A percentile compares a stretch with the other conserved stretches of the same genome.
phyloP scores from a whole-genome alignment of 2,329 filamentous ascomycete species.

The Pezicula carpinea region DNA sequence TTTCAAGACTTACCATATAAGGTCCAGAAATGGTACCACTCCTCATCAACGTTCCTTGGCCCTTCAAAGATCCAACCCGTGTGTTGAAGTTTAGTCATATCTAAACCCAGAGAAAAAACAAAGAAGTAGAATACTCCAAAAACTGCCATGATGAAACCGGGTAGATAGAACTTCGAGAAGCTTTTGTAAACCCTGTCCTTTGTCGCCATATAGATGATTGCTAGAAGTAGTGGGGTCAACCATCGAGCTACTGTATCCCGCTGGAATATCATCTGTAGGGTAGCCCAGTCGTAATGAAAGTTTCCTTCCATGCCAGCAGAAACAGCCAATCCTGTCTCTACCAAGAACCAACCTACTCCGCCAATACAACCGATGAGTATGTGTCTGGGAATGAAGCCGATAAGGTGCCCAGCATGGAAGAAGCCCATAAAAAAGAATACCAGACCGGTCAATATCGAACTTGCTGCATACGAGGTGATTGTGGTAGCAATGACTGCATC shows the following conservation, averaged over 20 bases:
- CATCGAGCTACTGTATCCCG: constrained; percentile 76
- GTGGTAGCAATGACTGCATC: constrained; percentile 90
- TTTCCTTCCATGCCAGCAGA: constrained; percentile 83
- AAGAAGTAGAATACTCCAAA: constrained; percentile 75
- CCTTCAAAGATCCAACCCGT: constrained; percentile 89
- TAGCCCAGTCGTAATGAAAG: constrained; percentile 74
- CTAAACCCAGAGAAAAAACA: constrained; percentile 65
- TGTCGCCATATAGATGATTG: constrained; percentile 70
- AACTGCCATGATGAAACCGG: constrained; percentile 78
- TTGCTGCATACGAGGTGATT: constrained; percentile 84
- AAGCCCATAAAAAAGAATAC: constrained; percentile 90
- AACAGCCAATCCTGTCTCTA: constrained; percentile 89
- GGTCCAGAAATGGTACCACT: constrained; percentile 98
- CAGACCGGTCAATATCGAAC: constrained; percentile 82
- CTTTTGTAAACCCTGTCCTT: constrained; percentile 47
- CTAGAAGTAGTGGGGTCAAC: constrained; percentile 73
- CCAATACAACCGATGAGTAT: constrained; percentile 97
- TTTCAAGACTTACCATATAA: constrained; percentile 72
- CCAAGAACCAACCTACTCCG: constrained; percentile 90
- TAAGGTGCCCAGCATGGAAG: constrained; percentile 83
- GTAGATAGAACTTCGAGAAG: constrained; percentile 79
- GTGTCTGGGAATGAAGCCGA: constrained; percentile 94
- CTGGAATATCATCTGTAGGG: constrained; percentile 68
- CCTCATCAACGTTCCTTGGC: constrained; percentile 70
- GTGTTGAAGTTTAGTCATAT: constrained; percentile 61